Conservation (phyloP, 2,329 filamentous ascomycete species). For the Cadophora malorum region DNA sequence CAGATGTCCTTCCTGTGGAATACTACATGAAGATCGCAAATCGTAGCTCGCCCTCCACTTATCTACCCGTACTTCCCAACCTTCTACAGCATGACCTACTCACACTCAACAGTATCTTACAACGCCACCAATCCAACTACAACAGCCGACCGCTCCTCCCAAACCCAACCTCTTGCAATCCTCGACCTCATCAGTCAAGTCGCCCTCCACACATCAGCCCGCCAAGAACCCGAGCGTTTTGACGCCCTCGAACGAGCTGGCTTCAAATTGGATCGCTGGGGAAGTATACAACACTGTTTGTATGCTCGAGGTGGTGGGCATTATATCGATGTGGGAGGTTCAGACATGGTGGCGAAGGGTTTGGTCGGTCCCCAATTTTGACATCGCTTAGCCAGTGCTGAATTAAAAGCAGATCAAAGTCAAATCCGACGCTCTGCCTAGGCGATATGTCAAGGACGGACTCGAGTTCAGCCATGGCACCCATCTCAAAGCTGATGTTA, state of each 20-base stretch:
- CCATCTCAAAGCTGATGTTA: constrained; percentile 55
- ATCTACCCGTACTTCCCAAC: neutral
- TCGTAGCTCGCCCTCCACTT: constrained; percentile 8
- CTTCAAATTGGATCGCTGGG: constrained; percentile 62
- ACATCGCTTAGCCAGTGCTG: neutral
- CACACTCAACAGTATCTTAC: constrained; percentile 20
- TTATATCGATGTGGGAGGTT: constrained; percentile 61
- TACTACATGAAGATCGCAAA: constrained; percentile 47
- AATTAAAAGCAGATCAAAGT: constrained; percentile 32
- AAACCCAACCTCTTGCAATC: constrained; percentile 23
- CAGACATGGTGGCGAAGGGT: constrained; percentile 56
- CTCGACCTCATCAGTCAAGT: constrained; percentile 14
- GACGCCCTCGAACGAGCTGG: constrained; percentile 59
- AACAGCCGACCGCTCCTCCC: constrained; percentile 22
- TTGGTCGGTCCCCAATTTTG: constrained; percentile 49
- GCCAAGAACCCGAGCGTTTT: constrained; percentile 44
- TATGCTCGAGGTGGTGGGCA: constrained; percentile 63
- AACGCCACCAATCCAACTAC: constrained; percentile 27
- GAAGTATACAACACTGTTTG: constrained; percentile 60
- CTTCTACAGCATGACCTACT: neutral
- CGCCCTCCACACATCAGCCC: constrained; percentile 17
- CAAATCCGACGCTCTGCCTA: constrained; percentile 30
- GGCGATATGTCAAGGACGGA: constrained; percentile 28
- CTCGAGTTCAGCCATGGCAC: constrained; percentile 52
- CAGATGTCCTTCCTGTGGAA: constrained; percentile 61